Evolutionary conservation across 768 basidiomycete species (phyloP), one percentile per base, ranked within the genome.

Genomic region (Nidularia sp.): DNA sequence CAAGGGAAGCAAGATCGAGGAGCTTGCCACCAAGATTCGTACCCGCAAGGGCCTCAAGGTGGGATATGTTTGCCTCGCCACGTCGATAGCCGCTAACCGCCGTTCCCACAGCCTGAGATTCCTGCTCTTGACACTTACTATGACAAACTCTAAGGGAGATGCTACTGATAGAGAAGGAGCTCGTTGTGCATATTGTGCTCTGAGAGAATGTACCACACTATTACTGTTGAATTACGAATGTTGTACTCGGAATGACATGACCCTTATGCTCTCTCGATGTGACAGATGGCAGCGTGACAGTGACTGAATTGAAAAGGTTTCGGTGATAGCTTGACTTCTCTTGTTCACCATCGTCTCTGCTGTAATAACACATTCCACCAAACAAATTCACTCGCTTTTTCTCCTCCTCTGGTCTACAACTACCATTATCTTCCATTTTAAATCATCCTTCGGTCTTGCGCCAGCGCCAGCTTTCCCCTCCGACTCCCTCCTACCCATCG

Each of bases 11-110:
- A 94, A 95, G 81, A 73, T 94, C 59, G 92, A 95, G 75, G 84
- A 88, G 46, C 72, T 98, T 53, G 92, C 92, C 45, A 83, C 68
- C 56, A 70, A 70, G 62, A 92, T 99, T 74, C 89, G 96, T 67
- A 78, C 72, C 25, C 86, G 97, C 74, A 99, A 98, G 76, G 94
- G 94, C 79, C 90, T 97, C 70, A 96, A 94, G n/a, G 85, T 86
- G 86, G 60, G 35, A 72, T 33, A 41, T 18, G 18, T 34, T 9
- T 10, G 22, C 22, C 8, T 8, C 8, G 10, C 25, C 6, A 48
- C 6, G 18, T 48, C 13, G 8, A 9, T 13, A 8, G 47, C 29
- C 8, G 31, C 18, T 34, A 33, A 48, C 13, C 13, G 31, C 29
- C 10, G 36, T 59, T 47, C 54, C 90, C n/a, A n/a, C n/a, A n/a